A percentile compares a stretch with the other conserved stretches of the same genome.
Conservation (phyloP, 768 basidiomycete genomes). For the Phanerochaete carnosa region DNA sequence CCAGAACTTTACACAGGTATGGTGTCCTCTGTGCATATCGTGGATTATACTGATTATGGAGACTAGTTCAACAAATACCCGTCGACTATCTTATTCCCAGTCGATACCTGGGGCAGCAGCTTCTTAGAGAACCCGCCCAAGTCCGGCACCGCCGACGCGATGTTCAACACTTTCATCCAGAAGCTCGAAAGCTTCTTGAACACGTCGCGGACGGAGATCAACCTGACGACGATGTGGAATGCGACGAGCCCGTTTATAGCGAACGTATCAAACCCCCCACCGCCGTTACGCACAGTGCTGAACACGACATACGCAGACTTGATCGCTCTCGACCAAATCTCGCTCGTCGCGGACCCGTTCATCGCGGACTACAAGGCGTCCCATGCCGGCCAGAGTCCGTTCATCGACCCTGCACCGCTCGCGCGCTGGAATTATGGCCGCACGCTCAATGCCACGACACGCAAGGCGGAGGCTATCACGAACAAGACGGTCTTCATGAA, state of each 20-base stretch:
- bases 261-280: conserved; percentile 15
- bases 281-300: conserved; percentile 20
- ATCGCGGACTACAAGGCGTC: conserved; percentile 21
- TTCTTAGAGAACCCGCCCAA: conserved; percentile 20
- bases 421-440: conserved; percentile 25
- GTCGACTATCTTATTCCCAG: conserved; percentile 25
- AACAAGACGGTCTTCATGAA: conserved; percentile 29
- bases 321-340: conserved; percentile 24
- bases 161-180: conserved; percentile 24
- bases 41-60: not conserved
- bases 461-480: conserved; percentile 19
- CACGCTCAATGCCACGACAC: conserved; percentile 11
- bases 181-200: conserved; percentile 26
- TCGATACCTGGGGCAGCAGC: conserved; percentile 22
- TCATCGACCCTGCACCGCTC: conserved; percentile 28
- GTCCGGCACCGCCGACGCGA: conserved; percentile 16
- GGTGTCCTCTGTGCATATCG: not conserved
- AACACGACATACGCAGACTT: conserved; percentile 27
- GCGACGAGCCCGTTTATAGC: conserved; percentile 17
- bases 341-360: conserved; percentile 26
- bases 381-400: conserved; percentile 23
- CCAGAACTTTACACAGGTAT: conserved; percentile 22
- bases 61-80: conserved; percentile 24
- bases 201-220: conserved; percentile 23
- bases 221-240: conserved; percentile 20